Evolutionary conservation across 2,329 filamentous ascomycete genomes (phyloP).

Genomic region (Fusarium sp.): DNA sequence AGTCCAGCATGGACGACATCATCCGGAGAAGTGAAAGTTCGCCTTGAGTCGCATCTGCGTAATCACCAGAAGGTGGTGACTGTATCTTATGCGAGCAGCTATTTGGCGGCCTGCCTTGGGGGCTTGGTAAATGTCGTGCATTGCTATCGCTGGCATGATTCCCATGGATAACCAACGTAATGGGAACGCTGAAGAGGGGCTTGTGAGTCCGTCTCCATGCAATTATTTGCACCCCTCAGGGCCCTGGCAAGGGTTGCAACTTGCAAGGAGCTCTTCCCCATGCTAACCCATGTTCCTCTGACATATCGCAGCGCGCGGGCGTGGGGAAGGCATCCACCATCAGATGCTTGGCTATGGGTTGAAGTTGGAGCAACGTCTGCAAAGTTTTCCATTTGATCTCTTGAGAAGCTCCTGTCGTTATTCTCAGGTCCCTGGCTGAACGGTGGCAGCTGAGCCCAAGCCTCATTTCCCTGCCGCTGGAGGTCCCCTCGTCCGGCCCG

Average conservation of each 20-base stretch:
- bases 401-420: slow-evolving; percentile 23
- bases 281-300: slow-evolving; percentile 27
- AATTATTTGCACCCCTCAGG: slow-evolving; percentile 24
- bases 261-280: slow-evolving; percentile 28
- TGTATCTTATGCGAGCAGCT: slow-evolving; percentile 7
- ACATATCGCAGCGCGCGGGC: slow-evolving; percentile 32
- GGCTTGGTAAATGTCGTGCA: slow-evolving; percentile 4
- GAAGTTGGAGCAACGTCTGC: slow-evolving; percentile 3
- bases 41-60: background rate
- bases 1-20: background rate
- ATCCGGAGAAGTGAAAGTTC: background rate
- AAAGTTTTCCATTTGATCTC: slow-evolving; percentile 6
- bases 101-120: background rate
- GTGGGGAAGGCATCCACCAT: slow-evolving; percentile 28
- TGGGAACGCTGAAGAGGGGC: background rate
- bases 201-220: slow-evolving; percentile 8
- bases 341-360: slow-evolving; percentile 15
- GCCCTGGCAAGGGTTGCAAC: slow-evolving; percentile 18
- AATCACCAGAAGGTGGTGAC: too few species aligned
- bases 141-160: background rate
- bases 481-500: slow-evolving; percentile 9
- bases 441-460: background rate
- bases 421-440: slow-evolving; percentile 8
- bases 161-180: background rate
- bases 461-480: slow-evolving; percentile 28